phyloP scores from a whole-genome alignment of 2,329 filamentous ascomycete species.

The Colletotrichum sp. region DNA sequence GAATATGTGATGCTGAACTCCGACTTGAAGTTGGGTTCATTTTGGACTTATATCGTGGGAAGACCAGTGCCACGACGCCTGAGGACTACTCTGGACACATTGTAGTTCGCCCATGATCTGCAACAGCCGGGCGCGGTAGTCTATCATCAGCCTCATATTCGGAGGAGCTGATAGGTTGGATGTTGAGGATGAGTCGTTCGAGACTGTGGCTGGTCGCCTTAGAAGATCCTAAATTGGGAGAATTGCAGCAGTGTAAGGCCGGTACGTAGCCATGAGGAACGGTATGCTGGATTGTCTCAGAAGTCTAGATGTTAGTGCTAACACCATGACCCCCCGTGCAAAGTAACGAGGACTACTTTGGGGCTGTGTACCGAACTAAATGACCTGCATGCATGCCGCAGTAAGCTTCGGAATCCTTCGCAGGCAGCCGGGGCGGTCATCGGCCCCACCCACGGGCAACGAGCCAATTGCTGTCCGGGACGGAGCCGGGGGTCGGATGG shows the following conservation, averaged over 20 bases:
- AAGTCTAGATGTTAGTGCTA: not conserved
- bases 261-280: not conserved
- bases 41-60: not conserved
- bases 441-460: not conserved
- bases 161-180: not conserved
- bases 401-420: not conserved
- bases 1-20: not conserved
- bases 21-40: not conserved
- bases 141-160: not conserved
- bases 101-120: not conserved
- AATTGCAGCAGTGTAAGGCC: not conserved
- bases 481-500: not conserved
- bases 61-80: not conserved
- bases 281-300: not conserved
- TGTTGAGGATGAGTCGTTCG: not conserved
- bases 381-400: not conserved
- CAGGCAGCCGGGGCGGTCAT: not conserved
- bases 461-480: not conserved
- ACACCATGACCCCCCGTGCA: fast-evolving
- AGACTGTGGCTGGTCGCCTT: not conserved
- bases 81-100: not conserved
- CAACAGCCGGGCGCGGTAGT: not conserved
- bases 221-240: not conserved
- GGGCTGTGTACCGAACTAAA: not conserved
- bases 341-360: not conserved